Evolutionary conservation across 805 yeast species (phyloP), one percentile per base, ranked within the genome.

Genomic region (Candida yuanshanica): DNA sequence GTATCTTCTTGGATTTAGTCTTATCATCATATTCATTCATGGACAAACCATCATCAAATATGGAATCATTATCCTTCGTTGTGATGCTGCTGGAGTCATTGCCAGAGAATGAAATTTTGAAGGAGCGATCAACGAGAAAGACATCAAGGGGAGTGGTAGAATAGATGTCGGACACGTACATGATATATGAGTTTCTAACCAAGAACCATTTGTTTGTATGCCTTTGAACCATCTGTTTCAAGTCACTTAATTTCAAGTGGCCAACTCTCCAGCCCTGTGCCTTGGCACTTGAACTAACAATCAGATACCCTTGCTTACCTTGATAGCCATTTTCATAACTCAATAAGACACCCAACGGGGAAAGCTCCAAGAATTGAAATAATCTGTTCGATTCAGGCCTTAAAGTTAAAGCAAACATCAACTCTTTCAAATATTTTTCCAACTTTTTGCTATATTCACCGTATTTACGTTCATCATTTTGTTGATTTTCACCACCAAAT

Each of bases 211-310:
- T 93, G 32, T 81, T 81, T 0, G 95, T 81, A 50, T 95, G 91
- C 62, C 99, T 79, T 48, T 77, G 80, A 38, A 91, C 83, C 96
- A 93, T 88, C 27, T 86, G 89, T 50, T 77, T 75, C 52, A 88
- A 66, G 53, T 87, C 97, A 46, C 79, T 75, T 7, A 86, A 78
- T 46, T 76, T 79, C 62, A 88, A 77, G 57, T 91, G 97, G 4
- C 93, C 85, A 6, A 91, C 96, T 51, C 95, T 72, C 98, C 99
- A 93, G 3, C 99, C 98, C 58, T 88, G 95, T 1, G 89, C 72
- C 47, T 78, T 79, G 0, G 98, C 91, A 0, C 88, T 79, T 1
- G 96, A 82, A 17, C 89, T 79, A 36, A 90, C 77, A 41, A 84
- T 76, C 43, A 91, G 61, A 38, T 78, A 76, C 2, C 99, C 99